Conservation (phyloP, 78 protist species). For the slime mould (Dictyostelium discoideum) region DNA sequence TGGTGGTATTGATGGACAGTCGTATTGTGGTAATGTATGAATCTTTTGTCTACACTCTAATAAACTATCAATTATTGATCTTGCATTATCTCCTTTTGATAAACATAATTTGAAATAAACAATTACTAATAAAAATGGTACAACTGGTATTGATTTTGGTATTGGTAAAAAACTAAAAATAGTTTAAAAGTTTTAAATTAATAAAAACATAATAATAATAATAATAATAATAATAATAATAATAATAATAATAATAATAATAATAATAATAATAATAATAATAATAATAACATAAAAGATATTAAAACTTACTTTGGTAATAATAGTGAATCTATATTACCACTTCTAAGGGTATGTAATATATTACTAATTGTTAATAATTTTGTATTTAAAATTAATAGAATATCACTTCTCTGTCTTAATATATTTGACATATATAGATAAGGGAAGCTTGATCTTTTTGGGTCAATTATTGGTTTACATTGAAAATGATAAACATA, state of each 20-base stretch:
- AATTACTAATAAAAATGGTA: conserved; percentile 54
- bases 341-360: conserved; percentile 30
- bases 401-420: conserved; percentile 39
- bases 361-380: conserved; percentile 29
- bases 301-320: conserved; percentile 40
- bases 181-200: neutral
- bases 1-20: conserved; percentile 7
- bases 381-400: conserved; percentile 15
- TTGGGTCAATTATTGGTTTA: neutral
- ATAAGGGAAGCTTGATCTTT: conserved; percentile 39
- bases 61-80: conserved; percentile 28
- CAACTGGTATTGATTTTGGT: conserved; percentile 53
- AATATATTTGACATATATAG: conserved; percentile 45
- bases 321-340: conserved; percentile 31
- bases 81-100: conserved; percentile 27
- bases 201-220: neutral
- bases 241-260: neutral
- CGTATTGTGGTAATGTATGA: conserved; percentile 28
- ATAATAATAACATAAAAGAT: neutral
- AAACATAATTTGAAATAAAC: conserved; percentile 58
- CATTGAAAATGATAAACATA: neutral
- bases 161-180: conserved; percentile 23
- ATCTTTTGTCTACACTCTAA: conserved; percentile 27
- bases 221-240: neutral
- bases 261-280: neutral